Evolutionary conservation across 1,284 basidiomycete species (phyloP).

Genomic region (Naganishia cerealis): DNA sequence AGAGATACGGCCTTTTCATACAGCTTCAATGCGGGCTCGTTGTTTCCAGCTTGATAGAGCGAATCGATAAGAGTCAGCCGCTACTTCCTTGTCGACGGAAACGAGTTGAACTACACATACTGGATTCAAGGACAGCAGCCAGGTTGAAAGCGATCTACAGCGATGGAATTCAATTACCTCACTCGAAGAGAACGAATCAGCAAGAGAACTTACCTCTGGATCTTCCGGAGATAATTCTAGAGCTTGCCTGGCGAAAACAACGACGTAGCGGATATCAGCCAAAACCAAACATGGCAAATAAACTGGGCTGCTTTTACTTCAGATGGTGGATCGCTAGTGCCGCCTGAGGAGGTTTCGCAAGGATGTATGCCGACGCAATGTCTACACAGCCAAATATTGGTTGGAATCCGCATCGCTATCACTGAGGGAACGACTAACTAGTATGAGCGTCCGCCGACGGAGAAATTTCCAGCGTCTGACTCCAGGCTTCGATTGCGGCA

Average conservation of each 20-base stretch:
- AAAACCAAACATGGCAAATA: background rate
- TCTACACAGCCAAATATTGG: constrained; percentile 58
- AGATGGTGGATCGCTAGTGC: constrained; percentile 88
- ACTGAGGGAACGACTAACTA: constrained; percentile 61
- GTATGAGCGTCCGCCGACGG: constrained; percentile 91
- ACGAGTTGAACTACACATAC: constrained; percentile 38
- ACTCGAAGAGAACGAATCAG: background rate
- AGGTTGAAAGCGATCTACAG: constrained; percentile 34
- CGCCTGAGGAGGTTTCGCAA: constrained; percentile 77
- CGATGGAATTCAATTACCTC: background rate
- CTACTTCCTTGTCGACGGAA: background rate
- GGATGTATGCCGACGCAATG: constrained; percentile 89
- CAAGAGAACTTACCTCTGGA: constrained; percentile 61
- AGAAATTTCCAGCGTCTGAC: constrained; percentile 76
- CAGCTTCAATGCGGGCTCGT: constrained; percentile 49
- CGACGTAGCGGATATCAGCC: constrained; percentile 1
- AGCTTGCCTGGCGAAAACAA: constrained; percentile 66
- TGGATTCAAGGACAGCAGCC: constrained; percentile 51
- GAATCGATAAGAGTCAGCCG: background rate
- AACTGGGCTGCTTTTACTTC: constrained; percentile 58
- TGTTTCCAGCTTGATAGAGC: constrained; percentile 43
- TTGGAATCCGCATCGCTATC: constrained; percentile 19
- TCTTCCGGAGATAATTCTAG: constrained; percentile 83
- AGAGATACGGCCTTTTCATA: constrained; percentile 50
- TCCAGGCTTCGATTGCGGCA: constrained; percentile 80